These are phyloP conservation scores for Sistotremastrum suecicum DNA, from an alignment of 768 basidiomycete species.

Conservation along the genomic window DNA sequence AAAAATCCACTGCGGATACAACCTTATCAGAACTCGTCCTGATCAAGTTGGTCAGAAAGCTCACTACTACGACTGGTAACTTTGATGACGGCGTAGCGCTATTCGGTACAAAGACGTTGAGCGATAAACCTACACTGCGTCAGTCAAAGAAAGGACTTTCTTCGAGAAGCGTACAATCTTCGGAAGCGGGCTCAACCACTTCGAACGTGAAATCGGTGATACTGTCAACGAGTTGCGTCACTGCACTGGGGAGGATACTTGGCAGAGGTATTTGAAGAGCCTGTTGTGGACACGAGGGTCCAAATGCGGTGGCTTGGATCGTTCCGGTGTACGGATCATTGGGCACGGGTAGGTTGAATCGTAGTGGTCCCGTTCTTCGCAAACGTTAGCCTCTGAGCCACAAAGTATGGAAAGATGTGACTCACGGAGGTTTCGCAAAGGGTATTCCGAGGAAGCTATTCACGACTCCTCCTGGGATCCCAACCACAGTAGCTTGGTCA, in stretches of 20 bases:
- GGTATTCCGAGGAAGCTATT: conserved; percentile 39
- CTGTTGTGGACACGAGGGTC: conserved; percentile 36
- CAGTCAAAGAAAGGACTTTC: not conserved
- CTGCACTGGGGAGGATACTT: conserved; percentile 21
- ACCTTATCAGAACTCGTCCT: not conserved
- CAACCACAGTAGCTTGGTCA: conserved; percentile 31
- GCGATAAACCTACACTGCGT: conserved; percentile 7
- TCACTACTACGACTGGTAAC: conserved; percentile 13
- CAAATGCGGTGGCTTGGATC: conserved; percentile 24
- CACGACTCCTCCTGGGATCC: conserved; percentile 17
- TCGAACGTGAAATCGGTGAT: conserved; percentile 19
- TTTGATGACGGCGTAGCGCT: conserved; percentile 4
- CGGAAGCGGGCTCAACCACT: conserved; percentile 19
- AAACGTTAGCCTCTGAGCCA: conserved; percentile 14
- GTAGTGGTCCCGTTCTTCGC: conserved; percentile 22
- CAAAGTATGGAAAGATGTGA: conserved; percentile 17
- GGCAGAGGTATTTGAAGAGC: conserved; percentile 20
- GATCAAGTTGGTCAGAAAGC: not conserved
- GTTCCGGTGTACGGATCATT: conserved; percentile 21
- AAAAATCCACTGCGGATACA: conserved; percentile 31
- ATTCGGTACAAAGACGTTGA: conserved; percentile 12
- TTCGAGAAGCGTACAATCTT: conserved; percentile 26
- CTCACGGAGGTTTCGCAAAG: conserved; percentile 41
- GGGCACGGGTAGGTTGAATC: conserved; percentile 29
- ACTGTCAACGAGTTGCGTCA: conserved; percentile 12